phyloP scores from a whole-genome alignment of 2,329 filamentous ascomycete genomes.

The Aspergillus vadensis region DNA sequence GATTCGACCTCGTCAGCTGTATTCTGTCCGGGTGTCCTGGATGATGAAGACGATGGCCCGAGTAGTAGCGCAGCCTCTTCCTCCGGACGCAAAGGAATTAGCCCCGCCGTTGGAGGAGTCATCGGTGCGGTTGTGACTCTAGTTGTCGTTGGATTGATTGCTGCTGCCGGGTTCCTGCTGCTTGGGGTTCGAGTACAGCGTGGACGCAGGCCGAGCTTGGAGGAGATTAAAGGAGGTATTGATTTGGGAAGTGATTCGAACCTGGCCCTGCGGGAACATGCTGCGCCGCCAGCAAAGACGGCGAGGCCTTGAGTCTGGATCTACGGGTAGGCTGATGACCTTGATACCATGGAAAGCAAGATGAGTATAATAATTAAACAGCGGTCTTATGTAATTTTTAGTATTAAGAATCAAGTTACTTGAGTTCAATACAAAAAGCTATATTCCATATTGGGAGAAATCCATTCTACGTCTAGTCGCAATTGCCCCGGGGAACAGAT shows the following conservation, averaged over 20 bases:
- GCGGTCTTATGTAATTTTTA: no score
- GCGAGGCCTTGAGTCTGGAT: not conserved
- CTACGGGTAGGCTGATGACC: not conserved
- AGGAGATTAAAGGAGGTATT: slow-evolving; percentile 58
- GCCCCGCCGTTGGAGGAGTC: slow-evolving; percentile 55
- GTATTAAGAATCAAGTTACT: no score
- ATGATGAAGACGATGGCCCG: slow-evolving; percentile 1
- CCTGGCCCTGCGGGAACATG: slow-evolving; percentile 40
- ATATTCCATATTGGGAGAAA: no score
- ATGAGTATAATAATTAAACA: no score
- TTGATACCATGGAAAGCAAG: not conserved
- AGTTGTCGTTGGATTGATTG: slow-evolving; percentile 47
- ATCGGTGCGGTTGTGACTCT: slow-evolving; percentile 59
- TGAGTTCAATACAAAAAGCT: no score
- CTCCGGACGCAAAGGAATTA: slow-evolving; percentile 30
- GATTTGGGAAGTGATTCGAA: slow-evolving; percentile 60
- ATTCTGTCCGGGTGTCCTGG: slow-evolving; percentile 54
- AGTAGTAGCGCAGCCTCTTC: not conserved
- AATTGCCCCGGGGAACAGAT: no score
- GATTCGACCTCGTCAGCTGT: slow-evolving; percentile 37
- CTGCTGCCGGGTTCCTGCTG: slow-evolving; percentile 44
- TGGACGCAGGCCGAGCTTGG: slow-evolving; percentile 43
- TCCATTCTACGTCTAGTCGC: no score
- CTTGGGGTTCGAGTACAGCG: slow-evolving; percentile 52
- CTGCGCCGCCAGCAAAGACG: not conserved